Evolutionary conservation across 495 filamentous ascomycete genomes (phyloP).

Genomic region (Thozetella sp.): DNA sequence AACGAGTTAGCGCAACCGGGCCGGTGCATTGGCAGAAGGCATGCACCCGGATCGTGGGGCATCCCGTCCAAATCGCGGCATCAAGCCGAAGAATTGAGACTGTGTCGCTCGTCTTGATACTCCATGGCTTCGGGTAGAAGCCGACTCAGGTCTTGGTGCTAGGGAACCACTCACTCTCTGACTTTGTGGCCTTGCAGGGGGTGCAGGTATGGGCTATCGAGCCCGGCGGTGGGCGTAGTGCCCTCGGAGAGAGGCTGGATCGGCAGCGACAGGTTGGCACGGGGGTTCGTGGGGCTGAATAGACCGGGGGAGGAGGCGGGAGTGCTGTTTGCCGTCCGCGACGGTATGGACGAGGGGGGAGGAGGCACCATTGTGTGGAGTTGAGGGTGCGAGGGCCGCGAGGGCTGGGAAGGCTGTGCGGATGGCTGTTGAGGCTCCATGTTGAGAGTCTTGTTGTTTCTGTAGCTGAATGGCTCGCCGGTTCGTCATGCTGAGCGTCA

Average conservation of each 20-base stretch:
- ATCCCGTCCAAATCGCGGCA: too few species aligned
- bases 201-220: constrained; percentile 62
- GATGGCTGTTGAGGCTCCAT: constrained; percentile 32
- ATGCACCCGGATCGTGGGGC: too few species aligned
- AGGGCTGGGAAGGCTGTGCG: constrained; percentile 23
- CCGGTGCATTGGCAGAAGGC: neutral
- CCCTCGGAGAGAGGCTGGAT: constrained; percentile 41
- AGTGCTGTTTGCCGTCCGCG: constrained; percentile 63
- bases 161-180: constrained; percentile 48
- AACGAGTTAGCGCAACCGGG: constrained; percentile 10
- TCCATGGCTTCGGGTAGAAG: too few species aligned
- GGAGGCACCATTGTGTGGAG: constrained; percentile 33
- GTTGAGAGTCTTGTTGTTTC: constrained; percentile 15
- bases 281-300: constrained; percentile 55
- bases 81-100: too few species aligned
- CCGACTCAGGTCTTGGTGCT: too few species aligned
- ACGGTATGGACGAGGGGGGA: constrained; percentile 21
- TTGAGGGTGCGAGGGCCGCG: constrained; percentile 36
- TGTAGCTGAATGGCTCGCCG: constrained; percentile 13
- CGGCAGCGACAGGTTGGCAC: constrained; percentile 32
- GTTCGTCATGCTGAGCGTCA: constrained; percentile 28
- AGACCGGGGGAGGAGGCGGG: constrained; percentile 70
- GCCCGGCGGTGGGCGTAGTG: constrained; percentile 42
- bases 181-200: constrained; percentile 64
- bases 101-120: neutral